phyloP scores from a whole-genome alignment of 2,329 filamentous ascomycete species.

The Penicillium glabrum region DNA sequence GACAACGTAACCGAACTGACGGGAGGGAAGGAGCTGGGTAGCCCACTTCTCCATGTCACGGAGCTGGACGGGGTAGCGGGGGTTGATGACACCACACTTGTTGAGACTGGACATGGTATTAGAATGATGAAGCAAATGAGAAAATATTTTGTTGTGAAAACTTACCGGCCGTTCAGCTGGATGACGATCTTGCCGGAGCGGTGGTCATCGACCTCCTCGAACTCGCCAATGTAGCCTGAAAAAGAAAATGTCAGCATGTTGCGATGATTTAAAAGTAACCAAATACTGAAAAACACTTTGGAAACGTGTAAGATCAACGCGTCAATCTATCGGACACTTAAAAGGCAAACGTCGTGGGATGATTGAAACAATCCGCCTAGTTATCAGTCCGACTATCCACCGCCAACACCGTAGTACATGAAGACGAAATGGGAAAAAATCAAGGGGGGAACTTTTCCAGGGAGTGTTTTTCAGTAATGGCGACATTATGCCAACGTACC shows the following conservation, averaged over 20 bases:
- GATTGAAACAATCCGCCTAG: slow-evolving; percentile 90
- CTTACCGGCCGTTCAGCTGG: slow-evolving; percentile 90
- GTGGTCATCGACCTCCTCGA: slow-evolving; percentile 99
- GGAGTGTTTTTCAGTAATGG: background rate
- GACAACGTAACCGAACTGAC: slow-evolving; percentile 99
- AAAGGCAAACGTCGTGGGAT: slow-evolving; percentile 93
- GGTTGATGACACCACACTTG: slow-evolving; percentile 99
- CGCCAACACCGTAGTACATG: slow-evolving; percentile 2
- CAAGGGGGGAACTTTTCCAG: background rate
- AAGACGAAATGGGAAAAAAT: slow-evolving; percentile 12
- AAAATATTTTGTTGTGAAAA: background rate
- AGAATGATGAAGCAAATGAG: slow-evolving; percentile 2
- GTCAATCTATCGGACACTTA: slow-evolving; percentile 99
- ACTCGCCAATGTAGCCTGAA: slow-evolving; percentile 97
- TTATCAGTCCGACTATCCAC: slow-evolving; percentile 91
- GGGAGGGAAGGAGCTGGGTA: slow-evolving; percentile 95
- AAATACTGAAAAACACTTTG: slow-evolving; percentile 66
- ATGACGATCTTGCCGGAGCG: slow-evolving; percentile 99
- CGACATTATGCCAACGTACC: slow-evolving; percentile 61
- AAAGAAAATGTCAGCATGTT: slow-evolving; percentile 66
- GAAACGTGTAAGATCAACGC: slow-evolving; percentile 97
- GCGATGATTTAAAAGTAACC: slow-evolving; percentile 92
- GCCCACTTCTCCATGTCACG: slow-evolving; percentile 99
- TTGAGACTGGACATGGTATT: slow-evolving; percentile 62
- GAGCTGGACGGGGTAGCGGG: slow-evolving; percentile 99